Conservation (phyloP, 2,329 filamentous ascomycete species). For the Fusarium aywerte region DNA sequence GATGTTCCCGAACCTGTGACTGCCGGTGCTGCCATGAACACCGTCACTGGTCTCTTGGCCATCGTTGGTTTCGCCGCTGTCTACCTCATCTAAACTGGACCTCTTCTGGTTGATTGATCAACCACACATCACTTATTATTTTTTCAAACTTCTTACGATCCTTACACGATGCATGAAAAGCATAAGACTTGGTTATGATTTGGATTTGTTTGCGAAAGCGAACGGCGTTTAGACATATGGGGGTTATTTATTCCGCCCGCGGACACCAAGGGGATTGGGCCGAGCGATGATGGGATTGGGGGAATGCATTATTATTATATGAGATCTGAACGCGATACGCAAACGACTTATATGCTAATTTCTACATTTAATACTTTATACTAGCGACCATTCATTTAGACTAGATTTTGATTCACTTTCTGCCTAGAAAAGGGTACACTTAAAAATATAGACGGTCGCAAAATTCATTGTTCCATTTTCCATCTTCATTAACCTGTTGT, state of each 20-base stretch:
- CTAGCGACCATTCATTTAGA: constrained; percentile 43
- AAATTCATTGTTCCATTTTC: neutral
- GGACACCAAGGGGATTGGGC: constrained; percentile 25
- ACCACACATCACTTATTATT: neutral
- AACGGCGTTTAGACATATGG: constrained; percentile 32
- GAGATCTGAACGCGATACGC: constrained; percentile 30
- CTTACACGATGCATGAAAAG: constrained; percentile 40
- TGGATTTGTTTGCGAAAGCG: constrained; percentile 35
- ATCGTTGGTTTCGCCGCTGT: constrained; percentile 54
- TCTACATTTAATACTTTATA: constrained; percentile 30
- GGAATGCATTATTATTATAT: constrained; percentile 32
- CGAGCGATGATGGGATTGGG: constrained; percentile 31
- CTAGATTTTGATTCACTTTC: constrained; percentile 36
- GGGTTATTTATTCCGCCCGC: constrained; percentile 27
- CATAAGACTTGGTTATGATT: constrained; percentile 33
- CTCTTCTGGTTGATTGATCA: neutral
- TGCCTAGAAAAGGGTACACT: constrained; percentile 16
- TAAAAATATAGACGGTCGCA: constrained; percentile 20
- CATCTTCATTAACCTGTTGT: neutral
- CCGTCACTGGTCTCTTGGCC: constrained; percentile 51
- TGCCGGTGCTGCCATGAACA: constrained; percentile 48
- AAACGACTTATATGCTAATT: constrained; percentile 41
- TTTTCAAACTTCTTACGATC: constrained; percentile 38
- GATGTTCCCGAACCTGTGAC: constrained; percentile 37
- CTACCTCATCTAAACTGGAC: constrained; percentile 54